Evolutionary conservation across 257 asterid genomes (phyloP), one percentile per base, ranked within the genome.

Genomic region (Schizonepeta tenuifolia): DNA sequence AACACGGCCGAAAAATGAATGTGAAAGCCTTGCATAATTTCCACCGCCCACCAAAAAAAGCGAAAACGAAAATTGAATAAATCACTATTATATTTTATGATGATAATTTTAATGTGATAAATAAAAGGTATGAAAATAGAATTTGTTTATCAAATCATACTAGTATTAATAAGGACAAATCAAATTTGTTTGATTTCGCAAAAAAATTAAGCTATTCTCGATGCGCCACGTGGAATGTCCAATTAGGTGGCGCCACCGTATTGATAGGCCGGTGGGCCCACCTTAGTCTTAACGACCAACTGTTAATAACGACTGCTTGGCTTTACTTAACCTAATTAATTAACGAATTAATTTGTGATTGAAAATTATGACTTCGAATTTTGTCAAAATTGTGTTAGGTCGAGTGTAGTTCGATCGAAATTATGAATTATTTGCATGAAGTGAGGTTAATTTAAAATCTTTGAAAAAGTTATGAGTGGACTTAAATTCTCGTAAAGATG

Each of bases 211-310:
- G 17, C 8, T 35, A 4, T 50, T 41, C 10, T 58, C 20, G 22
- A 47, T 17, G 50, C 21, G 74, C 81, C 81, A 71, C 74, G 73
- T 71, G 73, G 81, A 57, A 6, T 26, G 41, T 7, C 22, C 31
- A 26, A 28, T 57, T 47, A 43, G 82, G 70, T 55, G 76, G 61
- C 69, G 72, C 76, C 78, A 60, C 69, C 71, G 0, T 12, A 31
- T 54, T 71, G 47, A 35, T 46, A 15, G 38, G 68, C 46, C 58
- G 78, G 71, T 24, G 81, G 78, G 71, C 24, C 75, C 71, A 50
- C 38, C 33, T 38, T 22, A 51, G 5, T 21, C 15, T 33, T 43
- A 73, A 73, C 79, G 40, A 17, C 75, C 72, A 73, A 78, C 78
- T 53, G 68, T 72, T 53, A 59, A 72, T 50, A 71, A 43, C 43